Evolutionary conservation across 352 stramenopile species (phyloP).

Genomic region (Aphanomyces cochlioides): DNA sequence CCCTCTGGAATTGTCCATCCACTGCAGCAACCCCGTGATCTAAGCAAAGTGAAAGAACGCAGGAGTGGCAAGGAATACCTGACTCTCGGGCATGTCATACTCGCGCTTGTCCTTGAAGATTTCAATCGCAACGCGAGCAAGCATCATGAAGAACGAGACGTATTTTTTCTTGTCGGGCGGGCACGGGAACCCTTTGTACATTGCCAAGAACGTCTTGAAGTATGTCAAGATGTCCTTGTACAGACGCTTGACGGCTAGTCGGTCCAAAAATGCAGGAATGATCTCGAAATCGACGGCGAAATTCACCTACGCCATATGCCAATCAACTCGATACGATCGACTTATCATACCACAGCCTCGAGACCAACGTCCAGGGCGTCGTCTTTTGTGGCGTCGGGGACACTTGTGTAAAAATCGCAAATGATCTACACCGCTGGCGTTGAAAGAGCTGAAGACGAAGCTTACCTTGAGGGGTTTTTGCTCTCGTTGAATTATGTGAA

Average conservation of each 20-base stretch:
- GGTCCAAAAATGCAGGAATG: constrained; percentile 76
- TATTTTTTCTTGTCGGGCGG: constrained; percentile 66
- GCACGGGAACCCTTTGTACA: constrained; percentile 53
- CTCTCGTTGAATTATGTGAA: constrained; percentile 53
- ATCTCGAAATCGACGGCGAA: constrained; percentile 81
- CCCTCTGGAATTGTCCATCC: constrained; percentile 67
- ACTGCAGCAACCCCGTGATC: constrained; percentile 65
- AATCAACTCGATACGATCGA: constrained; percentile 32
- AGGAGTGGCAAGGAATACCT: constrained; percentile 33
- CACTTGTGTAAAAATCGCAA: constrained; percentile 67
- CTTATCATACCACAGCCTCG: constrained; percentile 2
- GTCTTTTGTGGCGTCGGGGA: constrained; percentile 41
- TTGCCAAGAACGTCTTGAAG: constrained; percentile 58
- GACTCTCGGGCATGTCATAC: constrained; percentile 67
- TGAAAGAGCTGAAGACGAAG: not conserved
- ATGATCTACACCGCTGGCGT: constrained; percentile 36
- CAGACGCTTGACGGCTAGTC: constrained; percentile 65
- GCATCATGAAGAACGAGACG: constrained; percentile 57
- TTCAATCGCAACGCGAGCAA: constrained; percentile 64
- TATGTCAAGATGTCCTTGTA: constrained; percentile 54
- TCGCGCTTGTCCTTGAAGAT: constrained; percentile 56
- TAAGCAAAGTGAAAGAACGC: not conserved
- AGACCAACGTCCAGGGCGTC: constrained; percentile 45
- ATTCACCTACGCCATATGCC: constrained; percentile 57
- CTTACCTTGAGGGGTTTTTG: constrained; percentile 50